Evolutionary conservation across 176 grass and related monocot species (phyloP).

Genomic region (Puya raimondii): DNA sequence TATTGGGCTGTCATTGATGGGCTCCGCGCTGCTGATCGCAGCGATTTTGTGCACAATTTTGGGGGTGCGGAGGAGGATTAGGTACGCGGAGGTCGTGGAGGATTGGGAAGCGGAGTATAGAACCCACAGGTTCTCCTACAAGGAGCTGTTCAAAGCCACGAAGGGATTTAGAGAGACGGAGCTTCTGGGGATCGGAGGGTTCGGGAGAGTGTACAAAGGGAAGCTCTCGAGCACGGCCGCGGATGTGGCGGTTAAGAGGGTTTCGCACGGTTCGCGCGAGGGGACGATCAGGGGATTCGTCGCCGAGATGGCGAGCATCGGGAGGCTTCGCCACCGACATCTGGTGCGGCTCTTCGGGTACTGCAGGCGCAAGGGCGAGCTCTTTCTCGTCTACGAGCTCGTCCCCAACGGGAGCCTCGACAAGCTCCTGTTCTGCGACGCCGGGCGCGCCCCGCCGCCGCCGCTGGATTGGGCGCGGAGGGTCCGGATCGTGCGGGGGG

Average conservation of each 20-base stretch:
- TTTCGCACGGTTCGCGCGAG: background rate
- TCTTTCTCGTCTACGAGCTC: background rate
- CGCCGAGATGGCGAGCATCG: background rate
- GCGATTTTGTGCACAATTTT: background rate
- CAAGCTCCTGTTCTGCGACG: background rate
- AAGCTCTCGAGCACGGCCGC: background rate
- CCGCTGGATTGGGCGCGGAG: background rate
- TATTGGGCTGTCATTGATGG: background rate
- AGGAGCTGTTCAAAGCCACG: background rate
- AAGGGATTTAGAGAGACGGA: background rate
- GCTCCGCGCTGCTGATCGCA: background rate
- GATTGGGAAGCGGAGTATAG: background rate
- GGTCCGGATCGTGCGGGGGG: slow-evolving; percentile 22
- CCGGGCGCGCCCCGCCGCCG: background rate
- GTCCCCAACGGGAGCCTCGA: background rate
- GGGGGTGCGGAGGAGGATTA: background rate
- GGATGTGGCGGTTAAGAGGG: background rate
- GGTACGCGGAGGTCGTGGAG: background rate
- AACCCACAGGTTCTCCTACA: background rate
- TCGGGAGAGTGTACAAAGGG: background rate
- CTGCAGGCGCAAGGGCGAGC: background rate
- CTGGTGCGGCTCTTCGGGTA: background rate
- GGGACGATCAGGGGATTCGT: background rate
- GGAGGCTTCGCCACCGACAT: background rate
- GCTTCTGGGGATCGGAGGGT: background rate